A percentile compares a stretch with the other conserved stretches of the same genome.
phyloP scores from a whole-genome alignment of 345 rosid genomes.

The Dovyalis caffra region DNA sequence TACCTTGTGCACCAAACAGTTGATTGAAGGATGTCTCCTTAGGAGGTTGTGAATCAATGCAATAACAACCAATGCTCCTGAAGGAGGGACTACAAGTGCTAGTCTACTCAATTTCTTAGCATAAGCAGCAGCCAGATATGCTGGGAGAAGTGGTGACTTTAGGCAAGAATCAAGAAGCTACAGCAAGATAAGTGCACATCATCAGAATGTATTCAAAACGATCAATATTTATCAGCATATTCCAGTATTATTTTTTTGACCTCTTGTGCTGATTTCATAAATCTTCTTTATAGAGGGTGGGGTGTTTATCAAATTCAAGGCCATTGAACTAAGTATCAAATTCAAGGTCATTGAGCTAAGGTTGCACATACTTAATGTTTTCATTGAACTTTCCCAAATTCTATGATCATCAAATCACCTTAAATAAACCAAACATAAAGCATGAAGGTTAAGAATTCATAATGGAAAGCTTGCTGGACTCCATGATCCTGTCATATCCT shows the following conservation, averaged over 20 bases:
- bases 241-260: not conserved
- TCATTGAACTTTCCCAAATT: not conserved
- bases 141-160: slow-evolving; percentile 93
- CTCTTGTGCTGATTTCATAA: not conserved
- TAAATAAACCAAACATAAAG: not conserved
- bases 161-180: slow-evolving; percentile 97
- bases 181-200: slow-evolving; percentile 20
- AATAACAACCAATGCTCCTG: slow-evolving; percentile 73
- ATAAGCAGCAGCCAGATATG: slow-evolving; percentile 93
- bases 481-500: too few relatives aligned
- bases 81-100: slow-evolving; percentile 72
- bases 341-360: not conserved
- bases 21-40: slow-evolving; percentile 88
- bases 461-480: too few relatives aligned
- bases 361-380: not conserved
- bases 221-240: not conserved
- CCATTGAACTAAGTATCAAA: not conserved
- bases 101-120: slow-evolving; percentile 84
- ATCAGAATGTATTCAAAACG: not conserved
- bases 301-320: not conserved
- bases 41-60: slow-evolving; percentile 88
- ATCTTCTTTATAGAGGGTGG: not conserved
- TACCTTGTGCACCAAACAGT: slow-evolving; percentile 88
- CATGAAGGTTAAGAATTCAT: too few relatives aligned
- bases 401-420: not conserved